Base-by-base conservation (phyloP, 495 filamentous ascomycete genomes). In the Choiromyces venosus region DNA sequence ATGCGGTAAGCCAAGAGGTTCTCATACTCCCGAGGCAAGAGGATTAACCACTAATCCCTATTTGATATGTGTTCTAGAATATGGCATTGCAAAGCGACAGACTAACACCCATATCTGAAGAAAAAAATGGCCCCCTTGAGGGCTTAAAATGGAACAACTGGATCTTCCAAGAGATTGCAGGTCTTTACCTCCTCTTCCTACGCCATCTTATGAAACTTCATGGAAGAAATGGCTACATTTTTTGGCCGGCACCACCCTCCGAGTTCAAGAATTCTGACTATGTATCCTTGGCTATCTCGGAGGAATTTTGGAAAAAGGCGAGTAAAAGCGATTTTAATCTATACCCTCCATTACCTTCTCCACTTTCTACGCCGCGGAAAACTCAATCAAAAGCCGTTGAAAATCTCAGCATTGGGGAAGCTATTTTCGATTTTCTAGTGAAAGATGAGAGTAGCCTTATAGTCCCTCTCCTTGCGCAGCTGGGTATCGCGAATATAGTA, bases 81-180 rank as follows among this genome's bases (percentile, higher is more conserved):
- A 37, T 77, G 42, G 75, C 70, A 35, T 21, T 77, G 9, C 75
- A 77, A 69, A 77, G 84, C n/a, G 83, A 85, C 66, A 78, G 84
- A 37, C 78, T 75, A 65, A 80, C 77, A 1, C 75, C 83, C 0
- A 71, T 75, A 9, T 74, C 82, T 12, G 82, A 80, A 33, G 78
- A 83, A 19, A 33, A 73, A 69, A 64, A 76, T 29, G 35, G 56
- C 8, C 25, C 71, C 16, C 37, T 70, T 12, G 56, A 67, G 33
- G 75, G 74, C 56, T 76, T 80, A 7, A 67, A 44, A 29, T 85
- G 84, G 84, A 85, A 85, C 37, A 56, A 42, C n/a, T 84, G 83
- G 82, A 81, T 85, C 36, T 77, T 84, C 7, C 66, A 73, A 40
- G 44, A 73, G 19, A 66, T 85, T 16, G 81, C 83, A 29, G 67